phyloP scores from a whole-genome alignment of 2,329 filamentous ascomycete genomes.

The Cytospora paraplurivora region DNA sequence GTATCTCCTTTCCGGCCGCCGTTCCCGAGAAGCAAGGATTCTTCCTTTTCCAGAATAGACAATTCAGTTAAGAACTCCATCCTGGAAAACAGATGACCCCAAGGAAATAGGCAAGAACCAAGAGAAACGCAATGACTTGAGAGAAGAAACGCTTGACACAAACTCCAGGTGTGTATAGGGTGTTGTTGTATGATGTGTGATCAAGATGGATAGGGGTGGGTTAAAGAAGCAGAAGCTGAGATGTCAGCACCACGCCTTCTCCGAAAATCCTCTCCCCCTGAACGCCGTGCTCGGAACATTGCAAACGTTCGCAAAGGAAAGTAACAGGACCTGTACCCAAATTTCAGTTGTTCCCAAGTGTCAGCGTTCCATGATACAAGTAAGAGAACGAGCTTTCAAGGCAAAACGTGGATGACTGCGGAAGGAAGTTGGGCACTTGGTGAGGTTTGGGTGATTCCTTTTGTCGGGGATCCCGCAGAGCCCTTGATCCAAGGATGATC shows the following conservation, averaged over 20 bases:
- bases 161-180: conserved; percentile 28
- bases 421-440: conserved; percentile 17
- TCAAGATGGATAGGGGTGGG: conserved; percentile 26
- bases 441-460: conserved; percentile 6
- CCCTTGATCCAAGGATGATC: conserved; percentile 15
- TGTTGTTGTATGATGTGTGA: conserved; percentile 24
- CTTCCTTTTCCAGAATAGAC: conserved; percentile 9
- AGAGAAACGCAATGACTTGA: conserved; percentile 32
- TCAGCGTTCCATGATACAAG: conserved; percentile 19
- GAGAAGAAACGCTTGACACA: conserved; percentile 32
- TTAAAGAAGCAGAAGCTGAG: not conserved
- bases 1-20: conserved; percentile 28
- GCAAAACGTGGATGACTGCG: conserved; percentile 8
- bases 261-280: conserved; percentile 8
- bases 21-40: conserved; percentile 20
- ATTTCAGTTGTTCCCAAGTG: conserved; percentile 16
- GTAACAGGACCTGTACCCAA: conserved; percentile 19
- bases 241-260: conserved; percentile 12
- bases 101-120: conserved; percentile 24
- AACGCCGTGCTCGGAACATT: conserved; percentile 20
- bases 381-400: conserved; percentile 7
- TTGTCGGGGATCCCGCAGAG: conserved; percentile 22
- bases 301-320: conserved; percentile 17
- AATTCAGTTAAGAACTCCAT: conserved; percentile 24
- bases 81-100: conserved; percentile 18